phyloP scores from a whole-genome alignment of 345 rosid genomes.

The Gossypium raimondii region DNA sequence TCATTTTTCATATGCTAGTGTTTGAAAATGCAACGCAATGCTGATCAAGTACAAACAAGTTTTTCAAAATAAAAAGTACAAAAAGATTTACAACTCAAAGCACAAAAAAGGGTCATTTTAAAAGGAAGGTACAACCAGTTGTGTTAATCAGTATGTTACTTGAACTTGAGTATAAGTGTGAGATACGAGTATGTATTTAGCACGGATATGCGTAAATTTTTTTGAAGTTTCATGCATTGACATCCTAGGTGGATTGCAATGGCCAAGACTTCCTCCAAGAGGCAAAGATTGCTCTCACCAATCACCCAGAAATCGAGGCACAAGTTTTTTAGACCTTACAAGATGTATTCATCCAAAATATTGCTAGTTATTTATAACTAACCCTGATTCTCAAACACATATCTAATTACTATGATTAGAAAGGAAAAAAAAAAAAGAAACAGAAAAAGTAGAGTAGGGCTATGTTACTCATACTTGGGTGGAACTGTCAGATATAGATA shows the following conservation, averaged over 20 bases:
- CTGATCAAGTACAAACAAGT: too few species aligned
- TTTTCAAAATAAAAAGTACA: too few species aligned
- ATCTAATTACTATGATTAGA: not conserved
- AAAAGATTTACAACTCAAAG: too few species aligned
- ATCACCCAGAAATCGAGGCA: not conserved
- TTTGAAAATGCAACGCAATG: too few species aligned
- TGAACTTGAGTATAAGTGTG: not conserved
- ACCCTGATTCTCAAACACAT: not conserved
- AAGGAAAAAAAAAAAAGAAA: not conserved
- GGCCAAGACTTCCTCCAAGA: not conserved
- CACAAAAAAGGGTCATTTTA: not conserved
- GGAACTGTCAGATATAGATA: not conserved
- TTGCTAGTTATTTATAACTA: not conserved
- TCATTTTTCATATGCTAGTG: too few species aligned
- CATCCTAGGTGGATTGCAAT: not conserved
- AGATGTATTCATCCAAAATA: not conserved
- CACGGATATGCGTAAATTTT: not conserved
- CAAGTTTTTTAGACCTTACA: not conserved
- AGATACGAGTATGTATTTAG: not conserved
- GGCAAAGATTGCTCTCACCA: not conserved
- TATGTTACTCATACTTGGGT: not conserved
- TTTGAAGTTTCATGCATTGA: not conserved
- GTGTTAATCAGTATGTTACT: not conserved
- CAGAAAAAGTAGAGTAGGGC: not conserved
- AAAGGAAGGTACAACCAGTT: not conserved